These are phyloP conservation scores for Rhytidiadelphus loreus DNA, from an alignment of 225 moss, liverwort and hornwort genomes.

Conservation along the genomic window DNA sequence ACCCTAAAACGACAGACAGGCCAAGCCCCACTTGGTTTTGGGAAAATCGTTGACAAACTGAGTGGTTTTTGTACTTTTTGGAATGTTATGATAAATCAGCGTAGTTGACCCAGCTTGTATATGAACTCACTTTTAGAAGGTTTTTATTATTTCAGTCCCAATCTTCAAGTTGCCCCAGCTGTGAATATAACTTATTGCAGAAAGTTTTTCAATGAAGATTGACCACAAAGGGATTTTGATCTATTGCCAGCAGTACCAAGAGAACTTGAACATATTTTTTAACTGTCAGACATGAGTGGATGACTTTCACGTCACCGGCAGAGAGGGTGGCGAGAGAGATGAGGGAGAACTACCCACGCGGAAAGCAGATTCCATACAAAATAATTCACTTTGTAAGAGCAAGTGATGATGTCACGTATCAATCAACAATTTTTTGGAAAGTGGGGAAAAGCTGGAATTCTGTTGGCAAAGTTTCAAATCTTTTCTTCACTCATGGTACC, in stretches of 20 bases:
- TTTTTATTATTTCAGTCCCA: no score
- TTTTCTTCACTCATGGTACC: background rate
- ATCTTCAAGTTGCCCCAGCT: background rate
- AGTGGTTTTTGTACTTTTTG: fast-evolving
- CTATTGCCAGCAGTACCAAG: background rate
- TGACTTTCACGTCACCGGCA: background rate
- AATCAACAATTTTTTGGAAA: background rate
- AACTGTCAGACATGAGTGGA: background rate
- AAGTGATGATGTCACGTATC: background rate
- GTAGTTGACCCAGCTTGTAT: no score
- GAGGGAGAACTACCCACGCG: no score
- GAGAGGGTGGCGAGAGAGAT: background rate
- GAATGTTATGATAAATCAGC: background rate
- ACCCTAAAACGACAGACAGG: background rate
- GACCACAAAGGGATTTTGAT: background rate
- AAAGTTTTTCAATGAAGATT: background rate
- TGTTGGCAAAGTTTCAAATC: background rate
- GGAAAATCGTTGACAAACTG: no score
- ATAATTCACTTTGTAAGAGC: background rate
- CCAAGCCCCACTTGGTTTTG: no score
- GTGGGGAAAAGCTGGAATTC: background rate
- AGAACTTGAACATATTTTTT: background rate
- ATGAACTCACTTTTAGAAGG: background rate
- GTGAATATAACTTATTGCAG: no score
- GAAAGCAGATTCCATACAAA: background rate